Evolutionary conservation across 345 rosid species (phyloP), one percentile per base, ranked within the genome.

Genomic region (Combretum micranthum): DNA sequence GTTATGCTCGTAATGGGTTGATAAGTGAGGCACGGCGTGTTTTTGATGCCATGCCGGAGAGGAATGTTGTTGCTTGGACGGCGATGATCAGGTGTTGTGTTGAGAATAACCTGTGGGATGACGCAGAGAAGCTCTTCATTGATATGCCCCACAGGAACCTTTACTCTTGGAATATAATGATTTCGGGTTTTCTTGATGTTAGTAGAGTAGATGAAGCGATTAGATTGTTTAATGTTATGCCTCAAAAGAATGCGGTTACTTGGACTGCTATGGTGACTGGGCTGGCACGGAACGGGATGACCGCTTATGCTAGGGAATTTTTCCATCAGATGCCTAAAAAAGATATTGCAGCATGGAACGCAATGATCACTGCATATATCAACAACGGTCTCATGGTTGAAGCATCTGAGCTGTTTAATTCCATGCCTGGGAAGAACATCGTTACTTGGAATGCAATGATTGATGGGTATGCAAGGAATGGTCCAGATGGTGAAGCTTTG

Each of bases 1-100:
- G 87, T 50, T 79, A 72, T 58, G 87, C 83, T 19, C 65, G 63
- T 44, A 77, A 75, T n/a, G 75, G 79, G 4, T 64, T 64, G 46
- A 74, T 75, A 4, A 70, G 68, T 57, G 59, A 68, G 59, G 82
- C 83, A 48, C 70, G 76, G 4, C 46, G 47, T 49, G 47, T 71
- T 45, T 82, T 72, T 15, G 65, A 68, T 15, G 53, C 52, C 56
- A 74, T 79, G 75, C 68, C 67, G 16, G 70, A 69, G 54, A 78
- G 58, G 70, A 72, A 72, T 51, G 62, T 72, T 11, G 60, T 74
- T 52, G 64, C 83, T 21, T 78, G 83, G 77, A 78, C 73, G 11
- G 71, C 71, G 8, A 71, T 71, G 79, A 68, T 78, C 50, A 74
- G 72, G 59, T 65, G 62, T 61, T 78, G 69, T 39, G 43, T 74